A percentile compares a stretch with the other conserved stretches of the same genome.
Conservation (phyloP, 495 filamentous ascomycete species). For the Lentithecium fluviatile region DNA sequence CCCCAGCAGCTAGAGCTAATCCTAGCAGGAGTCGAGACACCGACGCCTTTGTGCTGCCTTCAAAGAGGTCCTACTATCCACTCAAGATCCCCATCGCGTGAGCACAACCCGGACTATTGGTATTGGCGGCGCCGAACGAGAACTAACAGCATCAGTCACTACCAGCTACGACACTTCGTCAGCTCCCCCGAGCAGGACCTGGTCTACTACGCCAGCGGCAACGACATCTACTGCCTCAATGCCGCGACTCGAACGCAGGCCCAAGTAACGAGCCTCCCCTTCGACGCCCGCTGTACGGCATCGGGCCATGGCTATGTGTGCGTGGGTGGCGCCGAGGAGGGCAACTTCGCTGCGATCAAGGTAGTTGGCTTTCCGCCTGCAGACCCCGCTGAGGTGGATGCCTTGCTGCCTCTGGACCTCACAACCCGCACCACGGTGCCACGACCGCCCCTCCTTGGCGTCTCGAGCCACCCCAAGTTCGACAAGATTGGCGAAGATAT, state of each 20-base stretch:
- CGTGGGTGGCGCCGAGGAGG: constrained; percentile 76
- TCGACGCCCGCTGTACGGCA: constrained; percentile 79
- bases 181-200: constrained; percentile 71
- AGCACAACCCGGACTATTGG: constrained; percentile 33
- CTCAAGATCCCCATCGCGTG: constrained; percentile 71
- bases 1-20: constrained; percentile 8
- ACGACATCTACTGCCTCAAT: constrained; percentile 67
- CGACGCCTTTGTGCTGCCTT: constrained; percentile 58
- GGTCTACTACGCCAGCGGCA: constrained; percentile 78
- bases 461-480: constrained; percentile 38
- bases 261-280: constrained; percentile 73
- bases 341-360: constrained; percentile 78
- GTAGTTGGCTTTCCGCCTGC: constrained; percentile 49
- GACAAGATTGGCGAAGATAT: constrained; percentile 49
- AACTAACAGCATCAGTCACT: constrained; percentile 60
- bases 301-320: constrained; percentile 84
- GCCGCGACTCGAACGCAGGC: constrained; percentile 68
- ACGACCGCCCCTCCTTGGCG: constrained; percentile 35
- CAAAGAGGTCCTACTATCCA: constrained; percentile 67
- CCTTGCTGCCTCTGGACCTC: constrained; percentile 57
- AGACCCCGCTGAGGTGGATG: constrained; percentile 57
- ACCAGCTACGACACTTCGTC: constrained; percentile 88
- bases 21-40: constrained; percentile 55
- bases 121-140: not conserved
- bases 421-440: constrained; percentile 40